Evolutionary conservation across 768 basidiomycete genomes (phyloP).

Genomic region (Hygrophorus russula): DNA sequence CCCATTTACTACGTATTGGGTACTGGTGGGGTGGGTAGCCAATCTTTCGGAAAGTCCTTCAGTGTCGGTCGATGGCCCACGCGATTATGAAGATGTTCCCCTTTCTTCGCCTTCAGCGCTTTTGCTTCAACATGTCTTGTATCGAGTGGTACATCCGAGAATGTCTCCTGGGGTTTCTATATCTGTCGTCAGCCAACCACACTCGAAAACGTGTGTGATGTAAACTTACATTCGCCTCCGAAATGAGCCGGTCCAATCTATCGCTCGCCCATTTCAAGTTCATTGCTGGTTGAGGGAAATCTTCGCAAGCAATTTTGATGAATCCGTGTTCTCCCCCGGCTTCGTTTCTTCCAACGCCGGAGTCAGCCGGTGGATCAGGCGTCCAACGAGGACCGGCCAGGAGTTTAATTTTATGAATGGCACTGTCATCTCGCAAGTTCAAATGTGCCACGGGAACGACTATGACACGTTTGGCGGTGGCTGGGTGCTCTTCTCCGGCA

Average conservation of each 20-base stretch:
- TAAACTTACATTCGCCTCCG: conserved; percentile 73
- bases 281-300: conserved; percentile 71
- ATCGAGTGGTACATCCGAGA: conserved; percentile 70
- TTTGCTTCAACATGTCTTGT: conserved; percentile 68
- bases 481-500: conserved; percentile 68
- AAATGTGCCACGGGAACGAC: conserved; percentile 67
- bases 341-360: conserved; percentile 42
- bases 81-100: conserved; percentile 52
- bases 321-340: conserved; percentile 54
- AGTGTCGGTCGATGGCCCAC: conserved; percentile 49
- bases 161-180: conserved; percentile 32
- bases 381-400: conserved; percentile 87
- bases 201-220: neutral
- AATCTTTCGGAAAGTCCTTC: conserved; percentile 75
- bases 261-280: conserved; percentile 96
- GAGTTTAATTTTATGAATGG: conserved; percentile 77
- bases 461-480: conserved; percentile 56
- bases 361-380: conserved; percentile 56
- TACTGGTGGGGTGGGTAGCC: conserved; percentile 43
- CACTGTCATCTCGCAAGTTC: conserved; percentile 49
- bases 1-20: too few relatives aligned
- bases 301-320: conserved; percentile 86
- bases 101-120: conserved; percentile 59
- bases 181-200: conserved; percentile 10
- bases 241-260: conserved; percentile 62